Conservation (phyloP, 2,329 filamentous ascomycete species). For the Colletotrichum higginsianum region DNA sequence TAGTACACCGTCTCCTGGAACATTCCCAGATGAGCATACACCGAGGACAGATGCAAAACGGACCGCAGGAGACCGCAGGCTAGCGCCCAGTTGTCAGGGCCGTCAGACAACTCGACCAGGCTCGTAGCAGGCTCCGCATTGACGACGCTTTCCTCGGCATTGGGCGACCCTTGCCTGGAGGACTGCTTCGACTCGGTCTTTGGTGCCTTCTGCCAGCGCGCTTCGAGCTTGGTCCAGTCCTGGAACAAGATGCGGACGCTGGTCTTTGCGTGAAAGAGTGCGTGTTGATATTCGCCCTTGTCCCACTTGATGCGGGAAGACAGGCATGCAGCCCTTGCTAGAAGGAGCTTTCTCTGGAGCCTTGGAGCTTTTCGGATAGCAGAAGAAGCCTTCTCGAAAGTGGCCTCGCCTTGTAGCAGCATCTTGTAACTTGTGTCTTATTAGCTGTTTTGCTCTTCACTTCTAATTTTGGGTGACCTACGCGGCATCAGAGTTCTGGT, state of each 20-base stretch:
- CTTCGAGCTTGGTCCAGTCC: constrained; percentile 69
- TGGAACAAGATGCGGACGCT: constrained; percentile 70
- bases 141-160: constrained; percentile 25
- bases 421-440: constrained; percentile 33
- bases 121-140: constrained; percentile 37
- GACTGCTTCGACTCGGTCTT: constrained; percentile 40
- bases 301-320: constrained; percentile 77
- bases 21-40: constrained; percentile 88
- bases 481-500: constrained; percentile 76
- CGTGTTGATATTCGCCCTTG: constrained; percentile 70
- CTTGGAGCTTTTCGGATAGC: constrained; percentile 23
- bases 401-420: constrained; percentile 30
- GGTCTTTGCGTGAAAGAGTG: constrained; percentile 70
- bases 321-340: constrained; percentile 74
- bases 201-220: constrained; percentile 44
- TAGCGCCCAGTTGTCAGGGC: constrained; percentile 83
- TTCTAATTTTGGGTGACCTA: constrained; percentile 47
- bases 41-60: constrained; percentile 79
- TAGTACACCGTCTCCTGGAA: constrained; percentile 92
- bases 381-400: constrained; percentile 37
- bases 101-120: constrained; percentile 59
- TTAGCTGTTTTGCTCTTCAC: constrained; percentile 17
- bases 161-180: constrained; percentile 18
- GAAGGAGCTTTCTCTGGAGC: constrained; percentile 62
- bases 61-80: constrained; percentile 81